Evolutionary conservation across 2,329 filamentous ascomycete genomes (phyloP).

Genomic region (Botrytis fabae): DNA sequence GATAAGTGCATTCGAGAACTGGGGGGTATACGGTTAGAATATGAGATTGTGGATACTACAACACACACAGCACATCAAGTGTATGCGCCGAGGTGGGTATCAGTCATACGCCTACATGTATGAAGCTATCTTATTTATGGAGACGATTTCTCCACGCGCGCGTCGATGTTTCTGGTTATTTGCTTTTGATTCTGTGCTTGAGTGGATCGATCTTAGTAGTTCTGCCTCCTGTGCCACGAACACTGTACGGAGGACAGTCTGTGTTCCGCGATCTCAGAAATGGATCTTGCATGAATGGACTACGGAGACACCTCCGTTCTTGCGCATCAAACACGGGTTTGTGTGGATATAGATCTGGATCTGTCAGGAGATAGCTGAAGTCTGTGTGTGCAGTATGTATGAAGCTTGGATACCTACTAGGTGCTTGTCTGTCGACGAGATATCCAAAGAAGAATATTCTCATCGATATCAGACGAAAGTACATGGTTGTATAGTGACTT

Average conservation of each 20-base stretch:
- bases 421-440: not conserved
- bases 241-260: not conserved
- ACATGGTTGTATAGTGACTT: not conserved
- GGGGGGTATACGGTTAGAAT: not conserved
- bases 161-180: constrained; percentile 1
- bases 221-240: not conserved
- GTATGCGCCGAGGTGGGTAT: not conserved
- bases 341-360: not conserved
- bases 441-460: not conserved
- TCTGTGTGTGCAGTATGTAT: not conserved
- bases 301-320: not conserved
- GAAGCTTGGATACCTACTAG: not conserved
- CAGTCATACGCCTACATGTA: not conserved
- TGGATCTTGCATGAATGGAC: not conserved
- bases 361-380: not conserved
- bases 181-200: not conserved
- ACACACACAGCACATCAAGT: not conserved
- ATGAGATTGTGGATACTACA: not conserved
- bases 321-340: not conserved
- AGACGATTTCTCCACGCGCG: not conserved
- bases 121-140: not conserved
- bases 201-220: not conserved
- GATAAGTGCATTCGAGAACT: not conserved
- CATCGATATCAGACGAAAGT: not conserved
- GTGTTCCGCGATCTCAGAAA: not conserved